A percentile compares a stretch with the other conserved stretches of the same genome.
Conservation (phyloP, 2,329 filamentous ascomycete genomes). For the Epichloe coenophiala region DNA sequence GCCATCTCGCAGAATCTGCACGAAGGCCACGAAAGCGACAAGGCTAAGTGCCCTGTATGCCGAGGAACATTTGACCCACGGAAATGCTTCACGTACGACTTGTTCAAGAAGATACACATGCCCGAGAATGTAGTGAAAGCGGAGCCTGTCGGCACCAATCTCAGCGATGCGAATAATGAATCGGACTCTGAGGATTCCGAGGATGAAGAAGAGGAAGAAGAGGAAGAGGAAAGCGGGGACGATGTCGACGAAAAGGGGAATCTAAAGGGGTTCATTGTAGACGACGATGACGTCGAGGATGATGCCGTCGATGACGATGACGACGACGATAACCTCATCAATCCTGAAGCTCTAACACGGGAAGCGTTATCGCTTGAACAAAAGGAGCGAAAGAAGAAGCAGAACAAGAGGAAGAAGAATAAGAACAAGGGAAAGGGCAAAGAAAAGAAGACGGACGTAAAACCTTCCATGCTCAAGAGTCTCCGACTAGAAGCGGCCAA, state of each 20-base stretch:
- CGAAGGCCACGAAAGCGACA: slow-evolving; percentile 43
- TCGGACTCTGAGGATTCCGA: slow-evolving; percentile 12
- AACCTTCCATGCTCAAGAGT: slow-evolving; percentile 42
- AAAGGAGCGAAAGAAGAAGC: slow-evolving; percentile 5
- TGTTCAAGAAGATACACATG: slow-evolving; percentile 62
- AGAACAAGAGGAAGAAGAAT: slow-evolving; percentile 9
- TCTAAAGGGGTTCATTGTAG: slow-evolving; percentile 19
- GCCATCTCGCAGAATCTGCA: slow-evolving; percentile 38
- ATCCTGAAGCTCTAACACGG: slow-evolving; percentile 5
- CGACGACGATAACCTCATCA: slow-evolving; percentile 8
- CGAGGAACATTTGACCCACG: slow-evolving; percentile 51
- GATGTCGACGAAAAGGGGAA: slow-evolving; percentile 17
- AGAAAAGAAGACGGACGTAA: slow-evolving; percentile 29
- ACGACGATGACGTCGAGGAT: slow-evolving; percentile 21
- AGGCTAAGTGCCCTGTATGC: slow-evolving; percentile 63
- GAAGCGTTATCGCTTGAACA: slow-evolving; percentile 5
- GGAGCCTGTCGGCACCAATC: slow-evolving; percentile 23
- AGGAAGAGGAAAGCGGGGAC: slow-evolving; percentile 17
- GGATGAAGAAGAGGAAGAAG: slow-evolving; percentile 6
- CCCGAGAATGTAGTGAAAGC: slow-evolving; percentile 33
- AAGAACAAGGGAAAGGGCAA: slow-evolving; percentile 24
- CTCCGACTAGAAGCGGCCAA: slow-evolving; percentile 54
- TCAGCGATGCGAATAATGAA: slow-evolving; percentile 16
- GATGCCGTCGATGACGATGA: slow-evolving; percentile 17
- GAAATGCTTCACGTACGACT: slow-evolving; percentile 58